A percentile compares a stretch with the other conserved stretches of the same genome.
phyloP scores from a whole-genome alignment of 2,329 filamentous ascomycete genomes.

The Trichoderma afroharzianum region DNA sequence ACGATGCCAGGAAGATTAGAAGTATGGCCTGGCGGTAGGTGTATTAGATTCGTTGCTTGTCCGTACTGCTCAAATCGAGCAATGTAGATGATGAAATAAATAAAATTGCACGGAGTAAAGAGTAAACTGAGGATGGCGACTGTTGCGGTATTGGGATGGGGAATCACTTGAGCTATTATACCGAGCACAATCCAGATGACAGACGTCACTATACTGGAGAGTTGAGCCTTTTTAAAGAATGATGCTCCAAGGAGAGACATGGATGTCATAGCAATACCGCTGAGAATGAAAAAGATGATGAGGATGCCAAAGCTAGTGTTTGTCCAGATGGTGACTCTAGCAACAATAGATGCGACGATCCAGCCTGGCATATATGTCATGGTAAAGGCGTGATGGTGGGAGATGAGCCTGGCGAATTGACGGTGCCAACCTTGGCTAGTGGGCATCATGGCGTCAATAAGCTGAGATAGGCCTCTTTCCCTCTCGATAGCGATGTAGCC shows the following conservation, averaged over 20 bases:
- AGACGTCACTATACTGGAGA: constrained; percentile 72
- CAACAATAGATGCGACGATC: constrained; percentile 39
- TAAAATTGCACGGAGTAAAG: constrained; percentile 80
- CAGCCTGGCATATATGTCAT: constrained; percentile 55
- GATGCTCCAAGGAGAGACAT: constrained; percentile 72
- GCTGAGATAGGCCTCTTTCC: constrained; percentile 66
- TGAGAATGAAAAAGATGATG: constrained; percentile 66
- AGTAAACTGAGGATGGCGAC: constrained; percentile 68
- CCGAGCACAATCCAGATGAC: constrained; percentile 69
- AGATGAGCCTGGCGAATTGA: constrained; percentile 41
- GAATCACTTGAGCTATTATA: constrained; percentile 72
- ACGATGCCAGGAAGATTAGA: constrained; percentile 66
- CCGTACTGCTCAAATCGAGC: constrained; percentile 67
- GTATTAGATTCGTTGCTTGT: constrained; percentile 54
- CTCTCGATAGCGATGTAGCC: constrained; percentile 68
- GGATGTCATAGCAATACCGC: constrained; percentile 69
- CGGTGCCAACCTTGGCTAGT: constrained; percentile 49
- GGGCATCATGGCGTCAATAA: constrained; percentile 75
- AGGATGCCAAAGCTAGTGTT: constrained; percentile 59
- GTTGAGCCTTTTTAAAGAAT: constrained; percentile 76
- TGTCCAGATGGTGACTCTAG: constrained; percentile 25
- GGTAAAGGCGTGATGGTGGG: constrained; percentile 65
- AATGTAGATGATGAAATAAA: constrained; percentile 68
- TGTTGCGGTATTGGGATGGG: constrained; percentile 54
- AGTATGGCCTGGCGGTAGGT: constrained; percentile 56